Evolutionary conservation across 31 red algal species (phyloP).

Genomic region (Asparagopsis taxiformis): DNA sequence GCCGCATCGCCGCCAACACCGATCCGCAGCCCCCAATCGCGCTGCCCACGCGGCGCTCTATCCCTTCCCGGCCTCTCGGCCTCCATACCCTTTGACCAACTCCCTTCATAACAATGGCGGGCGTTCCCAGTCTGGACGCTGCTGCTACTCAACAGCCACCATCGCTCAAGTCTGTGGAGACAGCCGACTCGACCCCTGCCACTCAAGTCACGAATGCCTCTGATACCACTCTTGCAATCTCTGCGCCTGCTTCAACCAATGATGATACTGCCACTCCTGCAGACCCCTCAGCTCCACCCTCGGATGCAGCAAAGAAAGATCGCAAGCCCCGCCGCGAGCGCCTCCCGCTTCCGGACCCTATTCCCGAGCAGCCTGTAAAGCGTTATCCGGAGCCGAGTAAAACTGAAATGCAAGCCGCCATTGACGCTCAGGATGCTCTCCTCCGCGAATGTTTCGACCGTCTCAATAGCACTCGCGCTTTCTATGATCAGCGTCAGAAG

Average conservation of each 20-base stretch:
- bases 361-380: conserved; percentile 74
- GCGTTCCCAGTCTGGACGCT: conserved; percentile 1
- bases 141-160: not conserved
- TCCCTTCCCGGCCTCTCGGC: not conserved
- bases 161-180: not conserved
- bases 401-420: conserved; percentile 45
- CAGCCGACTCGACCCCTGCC: conserved; percentile 5
- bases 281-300: not conserved
- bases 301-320: conserved; percentile 19
- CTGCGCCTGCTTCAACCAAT: not conserved
- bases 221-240: not conserved
- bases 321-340: conserved; percentile 56
- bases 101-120: conserved; percentile 25
- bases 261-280: conserved; percentile 8
- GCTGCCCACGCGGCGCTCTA: not conserved
- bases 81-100: not conserved
- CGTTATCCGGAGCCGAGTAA: conserved; percentile 68
- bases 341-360: conserved; percentile 66
- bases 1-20: not conserved
- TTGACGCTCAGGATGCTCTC: conserved; percentile 43
- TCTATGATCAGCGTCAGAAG: conserved; percentile 71
- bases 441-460: conserved; percentile 60
- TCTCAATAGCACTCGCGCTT: conserved; percentile 38
- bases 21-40: not conserved
- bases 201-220: not conserved